Evolutionary conservation across 306 rosid species (phyloP).

Genomic region (Acmispon strigosus): DNA sequence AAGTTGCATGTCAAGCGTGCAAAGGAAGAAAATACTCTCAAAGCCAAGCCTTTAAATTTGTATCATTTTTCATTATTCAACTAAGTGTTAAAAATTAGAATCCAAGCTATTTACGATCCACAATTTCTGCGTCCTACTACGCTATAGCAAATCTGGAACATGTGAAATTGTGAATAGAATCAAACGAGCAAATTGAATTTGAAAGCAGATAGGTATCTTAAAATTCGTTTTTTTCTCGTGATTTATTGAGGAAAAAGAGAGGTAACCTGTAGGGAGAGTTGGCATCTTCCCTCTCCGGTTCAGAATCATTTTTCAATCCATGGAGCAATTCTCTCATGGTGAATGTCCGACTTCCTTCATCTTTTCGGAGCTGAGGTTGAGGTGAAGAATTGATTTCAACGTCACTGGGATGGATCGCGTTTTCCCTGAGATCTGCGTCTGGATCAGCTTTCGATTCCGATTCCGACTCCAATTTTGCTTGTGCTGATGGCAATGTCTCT

Average conservation of each 20-base stretch:
- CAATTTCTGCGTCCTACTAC: background rate
- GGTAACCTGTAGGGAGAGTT: slow-evolving; percentile 62
- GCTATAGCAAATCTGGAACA: background rate
- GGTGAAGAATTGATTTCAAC: slow-evolving; percentile 6
- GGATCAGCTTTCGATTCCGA: slow-evolving; percentile 28
- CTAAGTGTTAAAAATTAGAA: background rate
- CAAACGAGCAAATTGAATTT: background rate
- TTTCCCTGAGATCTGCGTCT: slow-evolving; percentile 29
- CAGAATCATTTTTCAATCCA: slow-evolving; percentile 72
- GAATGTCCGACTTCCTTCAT: slow-evolving; percentile 90
- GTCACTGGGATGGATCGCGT: slow-evolving; percentile 27
- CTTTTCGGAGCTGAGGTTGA: slow-evolving; percentile 53
- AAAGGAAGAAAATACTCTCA: background rate
- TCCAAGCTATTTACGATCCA: background rate
- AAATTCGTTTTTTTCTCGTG: no score
- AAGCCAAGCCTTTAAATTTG: slow-evolving; percentile 8
- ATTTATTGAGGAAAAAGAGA: background rate
- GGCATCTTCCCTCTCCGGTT: slow-evolving; percentile 42
- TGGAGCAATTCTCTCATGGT: slow-evolving; percentile 87
- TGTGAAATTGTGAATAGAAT: background rate
- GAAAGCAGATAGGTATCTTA: background rate
- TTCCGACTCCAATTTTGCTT: slow-evolving; percentile 6
- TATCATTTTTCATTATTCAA: background rate
- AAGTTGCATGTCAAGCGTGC: background rate
- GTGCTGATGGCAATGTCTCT: background rate